Base-by-base conservation (phyloP, 495 filamentous ascomycete species). In the Penicillium atrosanguineum region DNA sequence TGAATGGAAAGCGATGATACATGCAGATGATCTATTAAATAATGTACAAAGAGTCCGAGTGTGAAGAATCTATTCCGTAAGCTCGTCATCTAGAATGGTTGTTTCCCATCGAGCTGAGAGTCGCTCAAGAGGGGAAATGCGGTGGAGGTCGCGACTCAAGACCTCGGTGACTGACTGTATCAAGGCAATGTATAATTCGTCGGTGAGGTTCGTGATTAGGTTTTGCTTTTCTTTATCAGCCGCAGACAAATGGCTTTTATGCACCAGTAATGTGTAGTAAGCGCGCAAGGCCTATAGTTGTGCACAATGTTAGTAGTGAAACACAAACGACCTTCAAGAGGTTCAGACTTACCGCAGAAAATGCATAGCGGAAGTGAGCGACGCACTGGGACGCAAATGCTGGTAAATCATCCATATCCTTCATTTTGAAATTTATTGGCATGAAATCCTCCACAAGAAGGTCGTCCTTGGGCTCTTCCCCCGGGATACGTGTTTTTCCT, bases 401-500 rank as follows among this genome's bases (percentile, higher is more conserved):
- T 23, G 23, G 23, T 23, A 23, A 2, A 23, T 23, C 23, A 23
- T 23, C 23, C 23, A 23, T 12, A 34, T 14, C 31, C 14, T 34
- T 34, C 11, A 14, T 14, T 1, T 14, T 14, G 31, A 34, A 14
- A 14, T 34, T 34, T 34, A 34, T 12, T 14, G 3, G 31, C 31
- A 34, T 4, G 31, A 34, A 34, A 15, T 14, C 31, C 9, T 34
- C 31, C 31, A 34, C 31, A 34, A 14, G 31, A 14, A 34, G 23
- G 23, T 23, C 23, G 23, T 23, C 23, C 23, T 23, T 23, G 5
- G 23, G 23, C 23, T 23, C 23, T 23, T 55, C 50, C 16, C 48
- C 48, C 21, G 48, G 14, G 31, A 12, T 4, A 42, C n/a, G 81
- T 55, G 26, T 55, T 61, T n/a, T 62, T n/a, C 80, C 78, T 26